Evolutionary conservation across 345 rosid genomes (phyloP).

Genomic region (Durio zibethinus): DNA sequence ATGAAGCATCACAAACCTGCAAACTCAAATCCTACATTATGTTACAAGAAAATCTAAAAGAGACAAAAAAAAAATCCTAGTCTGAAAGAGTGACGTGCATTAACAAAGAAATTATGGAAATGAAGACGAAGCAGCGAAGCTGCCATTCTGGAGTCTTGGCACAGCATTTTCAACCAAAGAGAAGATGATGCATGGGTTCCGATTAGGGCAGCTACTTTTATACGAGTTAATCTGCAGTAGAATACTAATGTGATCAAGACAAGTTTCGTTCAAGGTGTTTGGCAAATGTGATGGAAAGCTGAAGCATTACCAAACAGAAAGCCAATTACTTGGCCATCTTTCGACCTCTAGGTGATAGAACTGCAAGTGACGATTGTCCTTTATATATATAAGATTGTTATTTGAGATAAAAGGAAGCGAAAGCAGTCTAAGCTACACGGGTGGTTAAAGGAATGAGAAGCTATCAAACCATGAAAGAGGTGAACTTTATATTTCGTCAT

Average conservation of each 20-base stretch:
- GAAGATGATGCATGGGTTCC: slow-evolving; percentile 54
- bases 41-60: too few relatives aligned
- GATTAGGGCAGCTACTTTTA: slow-evolving; percentile 62
- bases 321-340: slow-evolving; percentile 16
- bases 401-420: too few relatives aligned
- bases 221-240: slow-evolving; percentile 47
- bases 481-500: slow-evolving; percentile 17
- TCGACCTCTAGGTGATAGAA: not conserved
- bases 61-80: not conserved
- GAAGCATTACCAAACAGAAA: slow-evolving; percentile 18
- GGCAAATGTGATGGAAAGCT: slow-evolving; percentile 22
- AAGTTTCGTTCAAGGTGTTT: slow-evolving; percentile 38
- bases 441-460: slow-evolving; percentile 26
- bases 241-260: slow-evolving; percentile 40
- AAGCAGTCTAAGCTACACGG: not conserved
- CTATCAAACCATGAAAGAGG: slow-evolving; percentile 25
- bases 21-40: not conserved
- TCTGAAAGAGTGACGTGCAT: slow-evolving; percentile 39
- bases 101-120: slow-evolving; percentile 79
- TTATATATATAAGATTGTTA: too few relatives aligned
- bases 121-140: slow-evolving; percentile 78
- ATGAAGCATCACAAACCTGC: slow-evolving; percentile 88
- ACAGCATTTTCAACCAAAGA: slow-evolving; percentile 58
- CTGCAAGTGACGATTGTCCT: not conserved
- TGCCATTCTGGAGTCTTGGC: slow-evolving; percentile 66